Conservation (phyloP, 805 yeast species). For the Saccharomyces jurei region DNA sequence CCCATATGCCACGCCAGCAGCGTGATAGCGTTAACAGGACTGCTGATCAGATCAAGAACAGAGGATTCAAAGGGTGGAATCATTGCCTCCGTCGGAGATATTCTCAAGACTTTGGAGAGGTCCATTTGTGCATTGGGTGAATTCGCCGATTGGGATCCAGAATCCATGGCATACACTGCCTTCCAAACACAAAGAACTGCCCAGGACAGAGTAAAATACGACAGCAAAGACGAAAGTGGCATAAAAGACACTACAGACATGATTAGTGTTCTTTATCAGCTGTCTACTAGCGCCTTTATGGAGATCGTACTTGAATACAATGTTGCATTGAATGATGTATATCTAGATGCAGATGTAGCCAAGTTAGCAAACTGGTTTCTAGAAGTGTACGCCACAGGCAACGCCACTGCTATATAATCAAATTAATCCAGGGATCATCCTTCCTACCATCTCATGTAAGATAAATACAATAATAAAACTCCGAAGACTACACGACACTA, state of each 20-base stretch:
- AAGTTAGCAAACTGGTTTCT: conserved; percentile 66
- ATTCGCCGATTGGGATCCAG: conserved; percentile 33
- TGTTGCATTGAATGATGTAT: conserved; percentile 54
- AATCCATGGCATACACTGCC: background rate
- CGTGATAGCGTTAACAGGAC: conserved; percentile 47
- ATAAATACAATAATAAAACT: background rate
- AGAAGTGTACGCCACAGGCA: conserved; percentile 34
- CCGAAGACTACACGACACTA: background rate
- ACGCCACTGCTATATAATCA: background rate
- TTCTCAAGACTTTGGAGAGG: conserved; percentile 49
- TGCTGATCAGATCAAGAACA: conserved; percentile 44
- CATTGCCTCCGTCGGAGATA: conserved; percentile 48
- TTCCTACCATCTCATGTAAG: background rate
- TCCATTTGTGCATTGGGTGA: conserved; percentile 49
- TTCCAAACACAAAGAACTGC: background rate
- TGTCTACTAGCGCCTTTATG: conserved; percentile 55
- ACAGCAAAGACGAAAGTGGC: conserved; percentile 2
- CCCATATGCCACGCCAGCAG: conserved; percentile 61
- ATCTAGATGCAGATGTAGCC: conserved; percentile 53
- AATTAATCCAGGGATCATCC: background rate
- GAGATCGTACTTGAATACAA: conserved; percentile 59
- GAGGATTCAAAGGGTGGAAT: conserved; percentile 55
- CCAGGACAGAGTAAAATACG: background rate
- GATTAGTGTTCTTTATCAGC: conserved; percentile 51
- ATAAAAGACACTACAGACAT: conserved; percentile 25